phyloP scores from a whole-genome alignment of 1,284 basidiomycete genomes.

The Trichosporon ovoides region DNA sequence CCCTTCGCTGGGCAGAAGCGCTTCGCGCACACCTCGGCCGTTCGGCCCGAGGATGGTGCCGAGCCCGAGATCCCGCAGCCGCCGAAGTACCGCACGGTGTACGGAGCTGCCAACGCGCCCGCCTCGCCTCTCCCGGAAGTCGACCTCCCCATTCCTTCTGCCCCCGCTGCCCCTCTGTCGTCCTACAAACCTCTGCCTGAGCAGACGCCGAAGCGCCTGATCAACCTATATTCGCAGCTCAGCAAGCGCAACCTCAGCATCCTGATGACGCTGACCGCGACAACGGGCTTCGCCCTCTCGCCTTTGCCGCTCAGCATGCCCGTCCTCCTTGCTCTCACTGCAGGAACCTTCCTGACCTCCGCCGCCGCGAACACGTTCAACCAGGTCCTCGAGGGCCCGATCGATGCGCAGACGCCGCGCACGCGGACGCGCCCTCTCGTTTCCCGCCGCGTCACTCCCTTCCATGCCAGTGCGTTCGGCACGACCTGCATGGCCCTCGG shows the following conservation, averaged over 20 bases:
- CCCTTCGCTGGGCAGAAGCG: constrained; percentile 21
- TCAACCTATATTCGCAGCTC: constrained; percentile 72
- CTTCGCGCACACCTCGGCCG: constrained; percentile 24
- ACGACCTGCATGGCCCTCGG: constrained; percentile 68
- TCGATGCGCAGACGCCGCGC: constrained; percentile 93
- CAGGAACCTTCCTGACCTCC: constrained; percentile 85
- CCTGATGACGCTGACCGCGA: constrained; percentile 84
- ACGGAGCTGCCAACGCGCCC: constrained; percentile 30
- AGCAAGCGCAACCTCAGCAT: constrained; percentile 82
- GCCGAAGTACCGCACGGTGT: constrained; percentile 33
- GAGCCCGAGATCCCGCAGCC: constrained; percentile 32
- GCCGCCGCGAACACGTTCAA: constrained; percentile 93
- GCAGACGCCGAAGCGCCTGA: constrained; percentile 57
- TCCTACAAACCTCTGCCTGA: constrained; percentile 47
- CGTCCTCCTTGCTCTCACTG: constrained; percentile 75
- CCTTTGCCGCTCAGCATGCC: constrained; percentile 76
- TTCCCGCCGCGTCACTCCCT: constrained; percentile 68
- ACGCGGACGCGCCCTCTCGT: constrained; percentile 91
- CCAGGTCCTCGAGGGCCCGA: constrained; percentile 89
- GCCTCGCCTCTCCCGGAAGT: constrained; percentile 29
- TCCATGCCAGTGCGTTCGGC: constrained; percentile 81
- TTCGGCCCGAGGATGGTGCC: constrained; percentile 2
- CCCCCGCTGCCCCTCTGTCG: constrained; percentile 37
- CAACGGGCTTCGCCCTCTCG: constrained; percentile 89
- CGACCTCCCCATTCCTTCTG: constrained; percentile 28